Evolutionary conservation across 2,329 filamentous ascomycete species (phyloP).

Genomic region (Diaporthe sp.): DNA sequence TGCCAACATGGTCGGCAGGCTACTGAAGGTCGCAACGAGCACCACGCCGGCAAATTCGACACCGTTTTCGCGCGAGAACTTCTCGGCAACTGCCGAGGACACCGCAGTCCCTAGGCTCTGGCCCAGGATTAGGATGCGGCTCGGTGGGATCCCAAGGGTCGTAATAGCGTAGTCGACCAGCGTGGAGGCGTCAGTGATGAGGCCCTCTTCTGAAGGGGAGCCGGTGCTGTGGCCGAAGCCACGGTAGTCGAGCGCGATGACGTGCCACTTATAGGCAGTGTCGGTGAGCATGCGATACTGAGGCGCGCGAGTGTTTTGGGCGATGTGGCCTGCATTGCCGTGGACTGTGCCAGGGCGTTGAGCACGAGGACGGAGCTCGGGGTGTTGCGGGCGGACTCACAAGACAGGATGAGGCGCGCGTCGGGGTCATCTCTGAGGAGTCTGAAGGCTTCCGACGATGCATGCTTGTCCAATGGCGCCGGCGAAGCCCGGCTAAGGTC

Average conservation of each 20-base stretch:
- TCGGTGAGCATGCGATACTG: slow-evolving; percentile 84
- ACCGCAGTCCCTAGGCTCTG: slow-evolving; percentile 93
- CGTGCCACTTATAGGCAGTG: slow-evolving; percentile 77
- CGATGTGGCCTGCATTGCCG: slow-evolving; percentile 85
- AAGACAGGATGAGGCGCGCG: slow-evolving; percentile 74
- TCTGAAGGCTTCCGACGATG: slow-evolving; percentile 69
- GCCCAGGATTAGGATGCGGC: slow-evolving; percentile 84
- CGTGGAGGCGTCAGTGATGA: slow-evolving; percentile 84
- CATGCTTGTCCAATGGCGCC: slow-evolving; percentile 60
- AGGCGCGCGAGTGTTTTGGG: slow-evolving; percentile 80
- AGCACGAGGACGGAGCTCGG: slow-evolving; percentile 32
- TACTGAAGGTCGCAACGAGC: slow-evolving; percentile 84
- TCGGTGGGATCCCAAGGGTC: slow-evolving; percentile 73
- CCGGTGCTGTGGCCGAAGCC: slow-evolving; percentile 88
- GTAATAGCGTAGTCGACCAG: slow-evolving; percentile 80
- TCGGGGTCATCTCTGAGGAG: slow-evolving; percentile 75
- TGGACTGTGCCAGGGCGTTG: slow-evolving; percentile 25
- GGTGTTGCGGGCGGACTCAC: slow-evolving; percentile 56
- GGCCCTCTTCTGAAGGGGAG: slow-evolving; percentile 82
- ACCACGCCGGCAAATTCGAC: slow-evolving; percentile 84
- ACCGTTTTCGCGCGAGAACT: slow-evolving; percentile 69
- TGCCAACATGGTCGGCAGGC: slow-evolving; percentile 78
- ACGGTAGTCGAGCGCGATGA: slow-evolving; percentile 92
- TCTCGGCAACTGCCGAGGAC: slow-evolving; percentile 79
- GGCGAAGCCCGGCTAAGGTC: slow-evolving; percentile 56